Base-by-base conservation (phyloP, 164 flowering plant genomes). In the Vitis rupestris region DNA sequence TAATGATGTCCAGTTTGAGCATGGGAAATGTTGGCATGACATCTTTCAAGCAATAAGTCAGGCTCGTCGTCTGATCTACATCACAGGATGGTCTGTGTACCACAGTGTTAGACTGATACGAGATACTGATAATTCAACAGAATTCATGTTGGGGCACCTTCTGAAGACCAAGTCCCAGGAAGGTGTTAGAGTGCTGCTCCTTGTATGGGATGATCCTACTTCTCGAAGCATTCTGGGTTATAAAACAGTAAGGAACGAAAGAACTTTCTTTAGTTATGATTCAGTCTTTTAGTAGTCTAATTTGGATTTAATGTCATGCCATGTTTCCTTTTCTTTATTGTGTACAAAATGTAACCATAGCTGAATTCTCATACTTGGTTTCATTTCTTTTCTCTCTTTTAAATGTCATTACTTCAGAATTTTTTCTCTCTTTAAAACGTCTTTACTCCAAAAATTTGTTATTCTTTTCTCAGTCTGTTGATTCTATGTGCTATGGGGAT, bases 151-250 rank as follows among this genome's bases (percentile, higher is more conserved):
- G 9, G 87, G 87, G 51, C 82, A 84, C 59, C 81, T 84, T 63
- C 81, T 84, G 30, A 82, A 80, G 53, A 27, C 30, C 23, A 84
- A 84, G 67, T 84, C 85, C 16, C 85, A 80, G 66, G 87, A 84
- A 69, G 87, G 87, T 70, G 87, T 79, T 5, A 73, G 87, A 55
- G 87, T 84, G 49, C 65, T 83, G 67, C 83, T 83, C 37, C 87
- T 83, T 60, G 80, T 81, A 3, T 83, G 87, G 87, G 84, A 83
- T 76, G 87, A 83, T 81, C 87, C 85, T n/a, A 79, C 87, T 68
- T 83, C 87, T 11, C 72, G 60, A 9, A 80, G 76, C 74, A 55
- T 82, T 61, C 61, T 80, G 72, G 84, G 84, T 30, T 72, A 50
- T 30, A 84, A 75, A 75, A 72, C 68, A 19, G 87, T 84, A 75